phyloP scores from a whole-genome alignment of 768 basidiomycete species.

The Termitomyces sp. region DNA sequence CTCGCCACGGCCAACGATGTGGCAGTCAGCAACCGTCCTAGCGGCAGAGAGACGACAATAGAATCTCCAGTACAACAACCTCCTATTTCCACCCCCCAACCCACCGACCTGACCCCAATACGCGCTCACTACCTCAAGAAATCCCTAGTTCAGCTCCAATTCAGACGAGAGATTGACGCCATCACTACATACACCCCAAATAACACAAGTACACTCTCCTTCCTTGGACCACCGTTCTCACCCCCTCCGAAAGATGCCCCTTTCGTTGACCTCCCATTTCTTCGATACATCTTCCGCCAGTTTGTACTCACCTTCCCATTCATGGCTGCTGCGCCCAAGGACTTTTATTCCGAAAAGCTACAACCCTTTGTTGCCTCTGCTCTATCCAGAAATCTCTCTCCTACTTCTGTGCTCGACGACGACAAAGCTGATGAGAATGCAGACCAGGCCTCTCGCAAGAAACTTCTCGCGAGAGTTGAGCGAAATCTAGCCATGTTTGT shows the following conservation, averaged over 20 bases:
- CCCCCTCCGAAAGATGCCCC: slow-evolving; percentile 61
- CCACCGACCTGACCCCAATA: slow-evolving; percentile 67
- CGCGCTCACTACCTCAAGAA: slow-evolving; percentile 99
- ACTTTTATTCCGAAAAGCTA: slow-evolving; percentile 93
- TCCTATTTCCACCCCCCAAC: background rate
- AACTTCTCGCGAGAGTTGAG: slow-evolving; percentile 75
- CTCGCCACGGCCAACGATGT: slow-evolving; percentile 4
- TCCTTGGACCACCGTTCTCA: slow-evolving; percentile 86
- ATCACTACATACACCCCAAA: slow-evolving; percentile 51
- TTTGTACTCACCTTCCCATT: slow-evolving; percentile 96
- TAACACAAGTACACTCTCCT: slow-evolving; percentile 69
- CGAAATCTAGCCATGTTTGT: slow-evolving; percentile 83
- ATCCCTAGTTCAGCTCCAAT: slow-evolving; percentile 84
- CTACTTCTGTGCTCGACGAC: slow-evolving; percentile 60
- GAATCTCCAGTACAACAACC: background rate
- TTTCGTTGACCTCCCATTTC: slow-evolving; percentile 76
- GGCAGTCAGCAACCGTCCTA: background rate
- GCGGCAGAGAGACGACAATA: background rate
- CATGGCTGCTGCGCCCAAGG: slow-evolving; percentile 81
- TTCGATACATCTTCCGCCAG: slow-evolving; percentile 87
- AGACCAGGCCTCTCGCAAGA: slow-evolving; percentile 60
- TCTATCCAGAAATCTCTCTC: slow-evolving; percentile 74
- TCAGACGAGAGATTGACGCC: slow-evolving; percentile 72
- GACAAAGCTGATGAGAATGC: slow-evolving; percentile 38
- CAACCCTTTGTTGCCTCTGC: slow-evolving; percentile 90